A percentile compares a stretch with the other conserved stretches of the same genome.
phyloP scores from a whole-genome alignment of 306 rosid genomes.

The Mucuna pruriens region DNA sequence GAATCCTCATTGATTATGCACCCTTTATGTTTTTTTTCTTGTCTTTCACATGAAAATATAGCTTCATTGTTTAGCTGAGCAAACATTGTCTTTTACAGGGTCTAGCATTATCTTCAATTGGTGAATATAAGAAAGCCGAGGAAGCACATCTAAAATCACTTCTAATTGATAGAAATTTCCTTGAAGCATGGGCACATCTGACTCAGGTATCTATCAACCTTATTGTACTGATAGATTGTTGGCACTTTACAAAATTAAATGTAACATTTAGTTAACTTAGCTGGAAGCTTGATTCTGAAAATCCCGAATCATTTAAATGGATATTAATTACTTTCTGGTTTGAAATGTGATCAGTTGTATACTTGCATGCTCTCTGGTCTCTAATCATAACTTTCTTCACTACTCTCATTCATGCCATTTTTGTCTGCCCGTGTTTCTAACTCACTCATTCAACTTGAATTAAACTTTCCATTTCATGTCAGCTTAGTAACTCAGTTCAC shows the following conservation, averaged over 20 bases:
- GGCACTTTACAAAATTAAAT: constrained; percentile 18
- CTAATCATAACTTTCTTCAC: neutral
- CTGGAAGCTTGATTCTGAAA: constrained; percentile 11
- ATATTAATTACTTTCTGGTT: constrained; percentile 16
- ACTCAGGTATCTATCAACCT: constrained; percentile 65
- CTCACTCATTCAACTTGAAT: constrained; percentile 5
- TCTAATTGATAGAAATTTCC: constrained; percentile 72
- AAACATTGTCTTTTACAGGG: constrained; percentile 60
- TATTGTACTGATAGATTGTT: constrained; percentile 15
- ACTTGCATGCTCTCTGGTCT: constrained; percentile 34
- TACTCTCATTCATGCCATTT: constrained; percentile 14
- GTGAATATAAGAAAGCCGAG: constrained; percentile 81
- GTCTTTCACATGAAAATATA: neutral
- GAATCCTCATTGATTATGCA: constrained; percentile 26
- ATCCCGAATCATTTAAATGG: neutral
- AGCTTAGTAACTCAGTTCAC: neutral
- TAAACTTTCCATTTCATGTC: constrained; percentile 37
- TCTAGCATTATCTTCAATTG: constrained; percentile 81
- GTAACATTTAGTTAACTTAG: constrained; percentile 1
- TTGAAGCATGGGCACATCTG: constrained; percentile 91
- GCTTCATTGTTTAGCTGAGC: constrained; percentile 36
- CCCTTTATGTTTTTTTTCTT: constrained; percentile 32
- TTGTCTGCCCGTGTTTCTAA: neutral
- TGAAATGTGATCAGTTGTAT: constrained; percentile 31
- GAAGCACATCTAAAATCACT: constrained; percentile 83